Percentiles rank a stretch among this genome's conserved stretches.
Evolutionary conservation across 1,284 basidiomycete genomes (phyloP).

Genomic region (Moniliella sp.): DNA sequence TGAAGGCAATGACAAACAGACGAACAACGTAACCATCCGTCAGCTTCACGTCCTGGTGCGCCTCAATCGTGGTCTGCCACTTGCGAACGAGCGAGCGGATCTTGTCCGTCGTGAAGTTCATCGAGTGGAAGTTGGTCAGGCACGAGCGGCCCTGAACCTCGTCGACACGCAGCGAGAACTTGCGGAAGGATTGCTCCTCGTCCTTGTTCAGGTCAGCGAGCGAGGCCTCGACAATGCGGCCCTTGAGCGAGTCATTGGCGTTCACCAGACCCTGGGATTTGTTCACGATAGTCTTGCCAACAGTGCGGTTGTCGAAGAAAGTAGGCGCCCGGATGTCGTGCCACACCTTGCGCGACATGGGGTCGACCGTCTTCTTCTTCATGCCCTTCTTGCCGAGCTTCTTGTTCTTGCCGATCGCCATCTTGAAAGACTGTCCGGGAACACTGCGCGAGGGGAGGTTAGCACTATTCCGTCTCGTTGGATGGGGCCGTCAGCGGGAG

Average conservation of each 20-base stretch:
- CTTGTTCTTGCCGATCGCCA: slow-evolving; percentile 58
- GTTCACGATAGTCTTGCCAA: slow-evolving; percentile 97
- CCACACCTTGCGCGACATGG: slow-evolving; percentile 99
- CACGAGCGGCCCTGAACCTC: slow-evolving; percentile 98
- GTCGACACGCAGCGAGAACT: slow-evolving; percentile 93
- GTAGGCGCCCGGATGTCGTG: slow-evolving; percentile 97
- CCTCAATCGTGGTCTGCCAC: slow-evolving; percentile 99
- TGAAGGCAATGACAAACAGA: slow-evolving; percentile 98
- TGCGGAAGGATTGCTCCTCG: slow-evolving; percentile 97
- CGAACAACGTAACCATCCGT: slow-evolving; percentile 98
- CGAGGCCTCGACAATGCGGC: slow-evolving; percentile 85
- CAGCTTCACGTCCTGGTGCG: slow-evolving; percentile 93
- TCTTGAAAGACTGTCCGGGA: too few relatives aligned
- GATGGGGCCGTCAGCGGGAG: too few relatives aligned
- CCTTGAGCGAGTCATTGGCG: slow-evolving; percentile 93
- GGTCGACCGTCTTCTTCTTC: slow-evolving; percentile 94
- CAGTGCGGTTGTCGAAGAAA: slow-evolving; percentile 86
- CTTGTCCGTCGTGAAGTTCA: slow-evolving; percentile 99
- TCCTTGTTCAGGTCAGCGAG: slow-evolving; percentile 97
- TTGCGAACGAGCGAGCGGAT: slow-evolving; percentile 97
- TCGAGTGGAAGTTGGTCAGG: slow-evolving; percentile 98
- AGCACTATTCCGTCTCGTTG: too few relatives aligned
- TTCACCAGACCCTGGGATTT: slow-evolving; percentile 94
- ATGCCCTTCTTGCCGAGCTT: slow-evolving; percentile 99
- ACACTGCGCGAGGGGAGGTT: too few relatives aligned